phyloP scores from a whole-genome alignment of 2,329 filamentous ascomycete genomes.

The Furcasterigmium sp. region DNA sequence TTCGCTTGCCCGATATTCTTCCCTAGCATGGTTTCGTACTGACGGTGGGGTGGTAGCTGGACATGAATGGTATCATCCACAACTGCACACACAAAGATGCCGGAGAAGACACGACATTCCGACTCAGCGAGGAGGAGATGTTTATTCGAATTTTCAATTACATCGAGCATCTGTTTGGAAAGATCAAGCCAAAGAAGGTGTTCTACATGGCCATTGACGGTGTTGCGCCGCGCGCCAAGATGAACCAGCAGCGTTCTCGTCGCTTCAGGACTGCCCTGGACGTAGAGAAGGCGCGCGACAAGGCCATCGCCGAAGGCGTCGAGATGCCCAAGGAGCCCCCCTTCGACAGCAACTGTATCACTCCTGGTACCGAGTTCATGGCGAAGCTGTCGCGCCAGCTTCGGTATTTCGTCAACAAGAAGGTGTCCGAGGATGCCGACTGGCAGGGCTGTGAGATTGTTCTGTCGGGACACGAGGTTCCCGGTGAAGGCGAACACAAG shows the following conservation, averaged over 20 bases:
- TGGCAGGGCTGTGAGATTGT: conserved; percentile 98
- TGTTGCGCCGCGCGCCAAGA: conserved; percentile 95
- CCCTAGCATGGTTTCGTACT: conserved; percentile 26
- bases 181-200: conserved; percentile 96
- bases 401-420: conserved; percentile 98
- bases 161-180: conserved; percentile 96
- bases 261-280: conserved; percentile 94
- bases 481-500: conserved; percentile 97
- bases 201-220: conserved; percentile 99
- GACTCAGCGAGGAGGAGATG: conserved; percentile 97
- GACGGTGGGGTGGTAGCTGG: conserved; percentile 47
- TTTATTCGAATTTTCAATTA: conserved; percentile 99
- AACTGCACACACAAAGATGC: conserved; percentile 98
- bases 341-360: conserved; percentile 99
- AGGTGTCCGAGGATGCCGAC: conserved; percentile 91
- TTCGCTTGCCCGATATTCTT: conserved; percentile 30
- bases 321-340: conserved; percentile 93
- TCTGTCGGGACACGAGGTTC: conserved; percentile 94
- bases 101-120: conserved; percentile 78
- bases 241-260: conserved; percentile 97
- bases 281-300: conserved; percentile 82
- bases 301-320: conserved; percentile 81
- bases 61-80: conserved; percentile 99
- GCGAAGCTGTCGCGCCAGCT: conserved; percentile 89
- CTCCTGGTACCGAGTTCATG: conserved; percentile 95